Base-by-base conservation (phyloP, 129 eudicot species). In the Smallanthus sonchifolius region DNA sequence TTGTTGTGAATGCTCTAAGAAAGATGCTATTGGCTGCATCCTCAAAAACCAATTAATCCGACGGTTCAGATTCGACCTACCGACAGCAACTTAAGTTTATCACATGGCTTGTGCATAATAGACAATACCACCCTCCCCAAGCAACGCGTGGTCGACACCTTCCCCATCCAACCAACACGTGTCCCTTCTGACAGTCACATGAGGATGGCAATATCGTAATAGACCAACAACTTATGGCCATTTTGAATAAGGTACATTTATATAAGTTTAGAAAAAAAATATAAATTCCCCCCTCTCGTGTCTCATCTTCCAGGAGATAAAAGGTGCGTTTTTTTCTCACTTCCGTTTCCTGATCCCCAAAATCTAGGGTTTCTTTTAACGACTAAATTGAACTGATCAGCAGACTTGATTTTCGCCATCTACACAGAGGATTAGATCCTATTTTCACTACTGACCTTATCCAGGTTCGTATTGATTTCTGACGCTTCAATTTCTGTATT, bases 361-460 rank as follows among this genome's bases (percentile, higher is more conserved):
- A 77, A 85, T 83, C 85, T 86, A 87, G 88, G 87, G 81, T 39
- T 65, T 19, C 15, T 65, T 38, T 67, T 70, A 59, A 17, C 62
- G 11, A 39, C 44, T 73, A 3, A 15, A 36, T 36, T 28, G 78
- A 80, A 39, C 40, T 73, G 70, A 73, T 81, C 69, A 19, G 19
- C 24, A 43, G 62, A 6, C 51, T 56, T 40, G 3, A 38, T 60
- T 37, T 48, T 71, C 62, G 70, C 72, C 62, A 37, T 72, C 28
- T 7, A 39, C 52, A 4, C 9, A 30, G n/a, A 49, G 70, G 81
- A 37, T 39, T 28, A 44, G 75, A 57, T 68, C 65, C 65, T 39
- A 10, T 54, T 44, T 54, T 57, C 60, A 16, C 68, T 57, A 57
- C 62, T 54, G 48, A 69, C 65, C 80, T 79, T 62, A 74, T 45